Conservation (phyloP, 768 basidiomycete genomes). For the Lanmaoa rubissima region DNA sequence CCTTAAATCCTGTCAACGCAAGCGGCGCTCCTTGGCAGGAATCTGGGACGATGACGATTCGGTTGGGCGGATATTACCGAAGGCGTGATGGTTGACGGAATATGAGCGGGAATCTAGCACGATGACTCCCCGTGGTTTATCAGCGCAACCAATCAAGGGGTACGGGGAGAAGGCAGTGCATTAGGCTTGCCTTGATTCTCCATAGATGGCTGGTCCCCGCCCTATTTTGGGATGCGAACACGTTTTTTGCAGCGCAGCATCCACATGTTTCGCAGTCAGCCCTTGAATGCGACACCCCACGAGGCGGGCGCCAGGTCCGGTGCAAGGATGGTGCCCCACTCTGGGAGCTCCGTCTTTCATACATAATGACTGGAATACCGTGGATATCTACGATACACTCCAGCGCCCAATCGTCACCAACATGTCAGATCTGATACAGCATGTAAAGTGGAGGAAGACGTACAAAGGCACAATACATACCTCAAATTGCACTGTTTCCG, state of each 20-base stretch:
- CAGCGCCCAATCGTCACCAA: conserved; percentile 17
- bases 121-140: conserved; percentile 33
- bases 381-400: conserved; percentile 26
- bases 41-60: conserved; percentile 24
- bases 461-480: conserved; percentile 28
- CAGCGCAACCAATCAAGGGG: conserved; percentile 34
- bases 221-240: conserved; percentile 31
- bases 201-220: conserved; percentile 11
- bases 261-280: conserved; percentile 26
- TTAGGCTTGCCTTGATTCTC: conserved; percentile 19
- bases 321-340: conserved; percentile 26
- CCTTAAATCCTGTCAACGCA: conserved; percentile 29
- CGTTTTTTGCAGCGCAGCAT: conserved; percentile 35
- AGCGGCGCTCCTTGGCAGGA: conserved; percentile 22
- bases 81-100: conserved; percentile 27
- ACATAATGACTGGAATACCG: conserved; percentile 31
- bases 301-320: conserved; percentile 28
- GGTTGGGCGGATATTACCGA: conserved; percentile 36
- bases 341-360: conserved; percentile 21
- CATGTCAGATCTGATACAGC: conserved; percentile 21
- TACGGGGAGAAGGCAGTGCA: conserved; percentile 30
- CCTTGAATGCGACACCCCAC: conserved; percentile 25
- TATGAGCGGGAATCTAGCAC: conserved; percentile 36
- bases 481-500: conserved; percentile 15
- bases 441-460: conserved; percentile 22